Evolutionary conservation across 1,139 yeast genomes (phyloP).

Genomic region (Debaryomyces nepalensis): DNA sequence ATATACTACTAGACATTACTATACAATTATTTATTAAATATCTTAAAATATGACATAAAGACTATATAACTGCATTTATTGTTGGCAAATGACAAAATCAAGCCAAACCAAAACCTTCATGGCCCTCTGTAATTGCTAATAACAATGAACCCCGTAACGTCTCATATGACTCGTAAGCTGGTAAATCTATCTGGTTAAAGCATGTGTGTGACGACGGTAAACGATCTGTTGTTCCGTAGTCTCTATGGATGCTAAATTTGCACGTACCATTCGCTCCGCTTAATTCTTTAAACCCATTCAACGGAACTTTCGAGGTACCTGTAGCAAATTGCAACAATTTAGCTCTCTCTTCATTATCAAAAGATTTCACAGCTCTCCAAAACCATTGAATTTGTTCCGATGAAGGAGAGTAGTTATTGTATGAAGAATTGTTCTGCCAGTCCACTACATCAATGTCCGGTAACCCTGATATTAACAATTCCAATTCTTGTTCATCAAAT

Average conservation of each 20-base stretch:
- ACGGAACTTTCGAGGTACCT: slow-evolving; percentile 95
- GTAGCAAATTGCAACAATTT: slow-evolving; percentile 94
- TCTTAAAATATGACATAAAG: not conserved
- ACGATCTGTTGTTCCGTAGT: slow-evolving; percentile 83
- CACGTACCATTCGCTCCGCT: slow-evolving; percentile 88
- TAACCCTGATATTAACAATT: slow-evolving; percentile 87
- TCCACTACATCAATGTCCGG: slow-evolving; percentile 96
- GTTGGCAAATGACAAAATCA: slow-evolving; percentile 18
- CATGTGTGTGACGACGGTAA: slow-evolving; percentile 97
- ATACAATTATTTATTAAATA: not conserved
- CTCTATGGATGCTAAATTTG: slow-evolving; percentile 88
- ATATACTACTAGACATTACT: not conserved
- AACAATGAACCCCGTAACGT: slow-evolving; percentile 79
- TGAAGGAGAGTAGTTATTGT: slow-evolving; percentile 81
- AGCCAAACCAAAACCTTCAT: slow-evolving; percentile 94
- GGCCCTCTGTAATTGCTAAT: slow-evolving; percentile 91
- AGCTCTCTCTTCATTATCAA: slow-evolving; percentile 93
- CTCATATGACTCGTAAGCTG: slow-evolving; percentile 90
- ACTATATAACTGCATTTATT: not conserved
- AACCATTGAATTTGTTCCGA: slow-evolving; percentile 95
- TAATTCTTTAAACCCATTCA: slow-evolving; percentile 89
- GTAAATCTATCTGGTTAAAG: slow-evolving; percentile 92
- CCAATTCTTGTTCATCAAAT: slow-evolving; percentile 95
- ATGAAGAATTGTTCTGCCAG: slow-evolving; percentile 87
- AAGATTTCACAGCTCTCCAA: slow-evolving; percentile 97